These are phyloP conservation scores for Stachybotrys chlorohalonatus DNA, from an alignment of 2,329 filamentous ascomycete species.

Conservation along the genomic window DNA sequence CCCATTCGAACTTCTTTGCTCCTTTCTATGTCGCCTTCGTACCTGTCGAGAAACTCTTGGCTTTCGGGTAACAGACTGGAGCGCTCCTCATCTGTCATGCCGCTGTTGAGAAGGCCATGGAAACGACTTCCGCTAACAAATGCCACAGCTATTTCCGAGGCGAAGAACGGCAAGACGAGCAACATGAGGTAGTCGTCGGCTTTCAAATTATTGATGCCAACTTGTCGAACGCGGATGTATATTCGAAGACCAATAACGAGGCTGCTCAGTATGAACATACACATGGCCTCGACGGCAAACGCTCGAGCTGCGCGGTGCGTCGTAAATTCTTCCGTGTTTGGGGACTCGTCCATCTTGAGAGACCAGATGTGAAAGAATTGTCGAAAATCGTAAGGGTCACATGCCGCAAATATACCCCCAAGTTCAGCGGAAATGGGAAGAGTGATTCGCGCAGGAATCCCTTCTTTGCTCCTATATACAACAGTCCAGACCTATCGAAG, in stretches of 20 bases:
- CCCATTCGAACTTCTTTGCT: not conserved
- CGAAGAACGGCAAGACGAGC: conserved; percentile 12
- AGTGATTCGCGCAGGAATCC: not conserved
- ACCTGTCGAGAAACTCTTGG: conserved; percentile 26
- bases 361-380: not conserved
- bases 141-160: conserved; percentile 7
- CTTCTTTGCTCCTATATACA: not conserved
- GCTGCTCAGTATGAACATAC: conserved; percentile 39
- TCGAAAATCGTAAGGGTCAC: not conserved
- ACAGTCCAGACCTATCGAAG: not conserved
- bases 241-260: conserved; percentile 38
- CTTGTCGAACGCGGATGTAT: conserved; percentile 33
- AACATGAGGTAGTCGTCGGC: conserved; percentile 41
- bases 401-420: not conserved
- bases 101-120: conserved; percentile 37
- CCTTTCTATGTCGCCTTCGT: not conserved
- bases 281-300: conserved; percentile 16
- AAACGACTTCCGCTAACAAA: not conserved
- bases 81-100: conserved; percentile 39
- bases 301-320: not conserved
- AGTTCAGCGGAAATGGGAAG: not conserved
- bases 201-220: conserved; percentile 19
- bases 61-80: conserved; percentile 27
- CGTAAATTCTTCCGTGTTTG: not conserved
- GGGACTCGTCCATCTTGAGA: not conserved